A percentile compares a stretch with the other conserved stretches of the same genome.
Evolutionary conservation across 1,139 yeast species (phyloP).

Genomic region (Diutina rugosa): DNA sequence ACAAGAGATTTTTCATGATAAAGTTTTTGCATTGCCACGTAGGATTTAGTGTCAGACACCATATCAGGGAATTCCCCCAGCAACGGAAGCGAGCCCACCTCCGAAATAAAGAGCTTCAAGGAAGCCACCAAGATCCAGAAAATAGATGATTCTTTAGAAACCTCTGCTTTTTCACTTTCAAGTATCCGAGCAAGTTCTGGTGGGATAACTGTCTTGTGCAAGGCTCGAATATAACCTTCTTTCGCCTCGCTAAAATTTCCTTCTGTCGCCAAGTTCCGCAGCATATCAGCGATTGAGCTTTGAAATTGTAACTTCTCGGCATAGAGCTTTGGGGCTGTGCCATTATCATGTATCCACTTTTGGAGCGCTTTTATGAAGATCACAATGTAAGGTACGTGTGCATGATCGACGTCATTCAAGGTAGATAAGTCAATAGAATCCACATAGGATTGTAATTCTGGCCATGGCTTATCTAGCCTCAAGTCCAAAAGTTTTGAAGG

Average conservation of each 20-base stretch:
- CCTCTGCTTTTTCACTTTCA: conserved; percentile 9
- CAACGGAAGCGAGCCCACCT: conserved; percentile 44
- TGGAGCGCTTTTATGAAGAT: conserved; percentile 46
- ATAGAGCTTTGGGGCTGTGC: conserved; percentile 26
- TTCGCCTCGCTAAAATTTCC: conserved; percentile 66
- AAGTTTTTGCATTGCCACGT: conserved; percentile 42
- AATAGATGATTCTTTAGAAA: conserved; percentile 12
- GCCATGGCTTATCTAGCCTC: conserved; percentile 68
- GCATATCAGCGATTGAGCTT: conserved; percentile 16
- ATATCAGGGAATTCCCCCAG: conserved; percentile 79
- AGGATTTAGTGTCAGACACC: conserved; percentile 65
- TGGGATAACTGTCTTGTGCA: conserved; percentile 29
- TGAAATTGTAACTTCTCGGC: conserved; percentile 39
- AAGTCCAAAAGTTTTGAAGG: conserved; percentile 52
- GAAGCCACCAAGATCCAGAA: conserved; percentile 59
- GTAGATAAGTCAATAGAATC: conserved; percentile 35
- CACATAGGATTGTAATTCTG: conserved; percentile 42
- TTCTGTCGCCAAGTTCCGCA: conserved; percentile 27
- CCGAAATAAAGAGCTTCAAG: conserved; percentile 34
- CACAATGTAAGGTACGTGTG: conserved; percentile 66
- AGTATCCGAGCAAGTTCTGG: conserved; percentile 20
- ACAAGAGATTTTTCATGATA: conserved; percentile 42
- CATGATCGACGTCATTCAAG: conserved; percentile 39
- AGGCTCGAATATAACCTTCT: conserved; percentile 41
- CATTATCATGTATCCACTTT: conserved; percentile 23